A percentile compares a stretch with the other conserved stretches of the same genome.
Evolutionary conservation across 805 yeast species (phyloP).

Genomic region (Phaffomyces antillensis): DNA sequence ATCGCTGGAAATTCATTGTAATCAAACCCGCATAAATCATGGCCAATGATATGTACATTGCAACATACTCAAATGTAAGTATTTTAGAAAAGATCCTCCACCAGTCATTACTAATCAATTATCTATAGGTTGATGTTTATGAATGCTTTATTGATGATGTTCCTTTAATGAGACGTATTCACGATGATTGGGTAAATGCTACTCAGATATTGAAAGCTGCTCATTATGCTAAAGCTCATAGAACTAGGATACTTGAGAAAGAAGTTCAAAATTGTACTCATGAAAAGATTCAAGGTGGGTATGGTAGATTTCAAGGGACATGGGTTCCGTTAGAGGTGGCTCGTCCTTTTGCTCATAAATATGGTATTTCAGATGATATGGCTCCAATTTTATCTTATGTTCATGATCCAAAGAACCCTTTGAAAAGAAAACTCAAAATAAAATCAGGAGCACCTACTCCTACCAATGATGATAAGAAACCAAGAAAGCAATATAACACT

Average conservation of each 20-base stretch:
- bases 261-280: constrained; percentile 65
- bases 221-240: constrained; percentile 67
- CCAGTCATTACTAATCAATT: constrained; percentile 1
- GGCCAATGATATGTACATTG: constrained; percentile 12
- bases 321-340: constrained; percentile 76
- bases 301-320: constrained; percentile 80
- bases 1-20: not conserved
- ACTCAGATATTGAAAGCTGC: constrained; percentile 78
- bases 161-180: constrained; percentile 71
- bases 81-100: not conserved
- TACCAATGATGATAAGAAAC: constrained; percentile 13
- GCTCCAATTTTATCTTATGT: constrained; percentile 47
- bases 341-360: constrained; percentile 43
- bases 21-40: not conserved
- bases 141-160: constrained; percentile 22
- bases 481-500: constrained; percentile 17
- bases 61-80: constrained; percentile 24
- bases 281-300: constrained; percentile 80
- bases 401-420: constrained; percentile 39
- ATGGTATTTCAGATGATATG: constrained; percentile 44
- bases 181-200: constrained; percentile 91
- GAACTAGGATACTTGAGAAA: constrained; percentile 69
- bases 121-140: constrained; percentile 21
- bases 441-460: constrained; percentile 10
- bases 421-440: constrained; percentile 32